phyloP scores from a whole-genome alignment of 306 rosid genomes.

The Herpetospermum pedunculosum region DNA sequence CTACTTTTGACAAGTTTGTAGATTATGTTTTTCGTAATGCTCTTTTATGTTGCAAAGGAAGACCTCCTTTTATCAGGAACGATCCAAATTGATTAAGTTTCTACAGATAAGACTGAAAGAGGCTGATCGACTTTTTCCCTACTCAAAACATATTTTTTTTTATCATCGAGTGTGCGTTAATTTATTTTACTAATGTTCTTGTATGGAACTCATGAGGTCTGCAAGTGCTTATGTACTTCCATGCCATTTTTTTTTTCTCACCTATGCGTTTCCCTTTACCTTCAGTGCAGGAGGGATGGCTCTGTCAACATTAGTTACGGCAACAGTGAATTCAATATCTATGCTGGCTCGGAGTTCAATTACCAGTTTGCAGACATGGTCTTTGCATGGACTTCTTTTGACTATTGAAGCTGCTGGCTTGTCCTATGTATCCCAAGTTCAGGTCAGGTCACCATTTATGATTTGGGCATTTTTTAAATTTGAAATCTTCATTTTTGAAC shows the following conservation, averaged over 20 bases:
- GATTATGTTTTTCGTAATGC: too few relatives aligned
- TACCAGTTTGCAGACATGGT: slow-evolving; percentile 81
- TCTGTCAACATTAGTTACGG: slow-evolving; percentile 82
- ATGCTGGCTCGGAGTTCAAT: slow-evolving; percentile 67
- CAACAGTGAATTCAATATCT: slow-evolving; percentile 84
- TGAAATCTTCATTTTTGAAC: neutral
- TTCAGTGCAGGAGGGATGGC: slow-evolving; percentile 99
- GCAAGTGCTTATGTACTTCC: neutral
- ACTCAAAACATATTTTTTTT: neutral
- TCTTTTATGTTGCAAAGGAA: too few relatives aligned
- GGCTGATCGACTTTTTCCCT: neutral
- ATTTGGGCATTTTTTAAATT: slow-evolving; percentile 3
- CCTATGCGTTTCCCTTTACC: slow-evolving; percentile 12
- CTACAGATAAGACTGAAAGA: neutral
- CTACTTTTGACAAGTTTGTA: too few relatives aligned
- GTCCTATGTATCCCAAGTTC: slow-evolving; percentile 92
- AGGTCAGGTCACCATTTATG: slow-evolving; percentile 48
- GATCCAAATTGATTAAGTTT: neutral
- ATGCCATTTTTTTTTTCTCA: neutral
- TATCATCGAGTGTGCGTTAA: neutral
- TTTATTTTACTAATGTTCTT: neutral
- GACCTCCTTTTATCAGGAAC: too few relatives aligned
- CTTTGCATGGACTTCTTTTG: slow-evolving; percentile 96
- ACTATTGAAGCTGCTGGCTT: slow-evolving; percentile 97
- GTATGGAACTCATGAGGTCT: neutral